A percentile compares a stretch with the other conserved stretches of the same genome.
These are phyloP conservation scores for Panellus pusillus DNA, from an alignment of 768 basidiomycete species.

Conservation along the genomic window DNA sequence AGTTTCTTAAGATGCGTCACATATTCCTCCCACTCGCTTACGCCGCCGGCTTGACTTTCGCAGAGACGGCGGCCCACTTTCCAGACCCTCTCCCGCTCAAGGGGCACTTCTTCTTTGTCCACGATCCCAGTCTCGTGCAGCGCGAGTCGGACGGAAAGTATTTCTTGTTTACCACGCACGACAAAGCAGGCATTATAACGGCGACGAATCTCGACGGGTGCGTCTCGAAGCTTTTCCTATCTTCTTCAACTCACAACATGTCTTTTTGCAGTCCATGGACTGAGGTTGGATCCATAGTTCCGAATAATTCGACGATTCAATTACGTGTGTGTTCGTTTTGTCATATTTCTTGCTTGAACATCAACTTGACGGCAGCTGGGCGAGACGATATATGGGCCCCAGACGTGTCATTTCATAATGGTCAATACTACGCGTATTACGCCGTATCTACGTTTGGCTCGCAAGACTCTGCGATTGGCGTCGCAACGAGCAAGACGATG, in stretches of 20 bases:
- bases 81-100: constrained; percentile 11
- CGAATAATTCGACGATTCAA: constrained; percentile 13
- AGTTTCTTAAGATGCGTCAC: no score
- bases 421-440: constrained; percentile 12
- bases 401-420: constrained; percentile 15
- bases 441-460: constrained; percentile 16
- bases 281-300: constrained; percentile 11
- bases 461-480: constrained; percentile 16
- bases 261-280: constrained; percentile 5
- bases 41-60: neutral
- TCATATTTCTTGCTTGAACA: neutral
- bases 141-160: constrained; percentile 13
- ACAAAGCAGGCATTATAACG: constrained; percentile 19
- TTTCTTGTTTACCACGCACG: constrained; percentile 17
- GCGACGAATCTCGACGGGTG: constrained; percentile 9
- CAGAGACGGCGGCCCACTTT: neutral
- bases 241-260: neutral
- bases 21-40: neutral
- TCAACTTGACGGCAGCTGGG: constrained; percentile 6
- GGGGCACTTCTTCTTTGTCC: constrained; percentile 16
- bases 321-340: neutral
- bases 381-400: constrained; percentile 17
- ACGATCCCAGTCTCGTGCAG: constrained; percentile 16
- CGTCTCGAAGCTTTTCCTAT: neutral
- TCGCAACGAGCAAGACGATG: constrained; percentile 10